Evolutionary conservation across 768 basidiomycete species (phyloP).

Genomic region (Termitomyces sp.): DNA sequence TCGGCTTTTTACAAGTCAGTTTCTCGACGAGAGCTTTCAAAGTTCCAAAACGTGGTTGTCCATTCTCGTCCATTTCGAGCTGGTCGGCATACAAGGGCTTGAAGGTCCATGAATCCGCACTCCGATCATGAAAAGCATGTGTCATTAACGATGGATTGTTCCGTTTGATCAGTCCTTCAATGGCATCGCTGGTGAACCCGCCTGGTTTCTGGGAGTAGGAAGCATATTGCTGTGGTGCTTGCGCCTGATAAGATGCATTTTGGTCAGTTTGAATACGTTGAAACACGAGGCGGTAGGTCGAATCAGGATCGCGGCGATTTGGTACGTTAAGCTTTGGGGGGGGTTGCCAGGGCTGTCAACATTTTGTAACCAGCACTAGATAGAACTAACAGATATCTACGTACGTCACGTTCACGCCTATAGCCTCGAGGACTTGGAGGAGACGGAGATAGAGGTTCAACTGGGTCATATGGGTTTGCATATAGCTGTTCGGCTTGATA

Average conservation of each 20-base stretch:
- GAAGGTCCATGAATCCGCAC: slow-evolving; percentile 50
- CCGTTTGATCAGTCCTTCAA: slow-evolving; percentile 14
- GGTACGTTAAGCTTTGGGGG: slow-evolving; percentile 1
- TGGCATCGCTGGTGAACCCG: slow-evolving; percentile 18
- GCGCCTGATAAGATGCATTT: slow-evolving; percentile 10
- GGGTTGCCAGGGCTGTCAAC: slow-evolving; percentile 2
- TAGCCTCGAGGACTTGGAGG: not conserved
- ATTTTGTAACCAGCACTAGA: not conserved
- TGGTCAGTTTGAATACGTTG: slow-evolving; percentile 5
- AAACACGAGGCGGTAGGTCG: slow-evolving; percentile 5
- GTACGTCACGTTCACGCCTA: not conserved
- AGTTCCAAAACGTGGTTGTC: slow-evolving; percentile 63
- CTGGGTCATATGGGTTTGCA: slow-evolving; percentile 24
- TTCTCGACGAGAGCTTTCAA: slow-evolving; percentile 67
- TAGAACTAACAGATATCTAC: not conserved
- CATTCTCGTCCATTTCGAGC: slow-evolving; percentile 59
- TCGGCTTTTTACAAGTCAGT: slow-evolving; percentile 41
- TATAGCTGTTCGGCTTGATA: slow-evolving; percentile 42
- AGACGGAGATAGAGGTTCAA: slow-evolving; percentile 5
- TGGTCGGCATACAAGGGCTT: slow-evolving; percentile 54
- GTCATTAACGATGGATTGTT: slow-evolving; percentile 26
- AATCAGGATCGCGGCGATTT: slow-evolving; percentile 3
- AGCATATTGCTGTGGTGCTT: slow-evolving; percentile 11
- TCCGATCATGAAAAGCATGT: slow-evolving; percentile 34
- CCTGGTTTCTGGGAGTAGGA: slow-evolving; percentile 27